A percentile compares a stretch with the other conserved stretches of the same genome.
phyloP scores from a whole-genome alignment of 176 grass and related monocot genomes.

The Poa pratensis region DNA sequence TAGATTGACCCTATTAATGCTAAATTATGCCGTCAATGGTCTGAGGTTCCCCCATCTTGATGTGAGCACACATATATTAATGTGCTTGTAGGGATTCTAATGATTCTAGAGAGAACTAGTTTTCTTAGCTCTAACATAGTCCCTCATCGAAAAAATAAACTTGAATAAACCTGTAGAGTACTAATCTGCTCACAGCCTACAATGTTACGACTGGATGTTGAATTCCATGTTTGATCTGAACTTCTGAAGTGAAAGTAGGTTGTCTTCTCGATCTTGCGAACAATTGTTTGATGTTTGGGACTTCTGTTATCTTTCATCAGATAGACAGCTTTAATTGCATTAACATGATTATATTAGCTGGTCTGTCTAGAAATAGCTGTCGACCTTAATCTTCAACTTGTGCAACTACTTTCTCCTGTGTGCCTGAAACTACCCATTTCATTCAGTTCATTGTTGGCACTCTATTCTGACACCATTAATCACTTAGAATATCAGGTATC shows the following conservation, averaged over 20 bases:
- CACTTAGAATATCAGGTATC: slow-evolving; percentile 9
- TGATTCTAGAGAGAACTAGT: neutral
- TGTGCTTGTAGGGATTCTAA: neutral
- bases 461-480: slow-evolving; percentile 8
- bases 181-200: neutral
- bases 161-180: neutral
- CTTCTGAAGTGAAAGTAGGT: slow-evolving; percentile 2
- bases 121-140: neutral
- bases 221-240: slow-evolving; percentile 17
- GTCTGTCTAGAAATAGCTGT: neutral
- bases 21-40: neutral
- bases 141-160: neutral
- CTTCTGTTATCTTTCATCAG: neutral
- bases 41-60: neutral
- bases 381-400: neutral
- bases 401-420: neutral
- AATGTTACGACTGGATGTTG: neutral
- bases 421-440: neutral
- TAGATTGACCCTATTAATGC: neutral
- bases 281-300: slow-evolving; percentile 9
- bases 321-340: neutral
- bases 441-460: neutral
- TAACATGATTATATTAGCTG: neutral
- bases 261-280: neutral
- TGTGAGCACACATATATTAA: neutral